Percentiles rank a stretch among this genome's conserved stretches.
These are phyloP conservation scores for Mycena metata DNA, from an alignment of 768 basidiomycete genomes.

Conservation along the genomic window DNA sequence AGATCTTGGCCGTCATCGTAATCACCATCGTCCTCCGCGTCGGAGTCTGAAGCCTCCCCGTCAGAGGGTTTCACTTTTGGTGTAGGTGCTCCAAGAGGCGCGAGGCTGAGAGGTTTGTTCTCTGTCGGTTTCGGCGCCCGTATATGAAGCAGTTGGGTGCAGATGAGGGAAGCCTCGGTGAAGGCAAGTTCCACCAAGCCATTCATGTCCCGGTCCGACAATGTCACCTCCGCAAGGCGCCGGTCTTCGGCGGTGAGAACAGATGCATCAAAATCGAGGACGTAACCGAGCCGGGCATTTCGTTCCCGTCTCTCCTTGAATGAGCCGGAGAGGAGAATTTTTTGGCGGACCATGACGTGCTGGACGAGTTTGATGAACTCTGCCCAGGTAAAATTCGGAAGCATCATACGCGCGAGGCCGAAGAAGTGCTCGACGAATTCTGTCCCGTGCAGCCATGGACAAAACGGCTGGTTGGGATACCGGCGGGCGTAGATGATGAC, in stretches of 20 bases:
- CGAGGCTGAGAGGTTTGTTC: conserved; percentile 4
- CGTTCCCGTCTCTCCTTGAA: conserved; percentile 36
- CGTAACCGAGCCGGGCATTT: conserved; percentile 36
- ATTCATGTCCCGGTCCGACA: conserved; percentile 14
- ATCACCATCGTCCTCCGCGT: neutral
- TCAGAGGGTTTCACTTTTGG: neutral
- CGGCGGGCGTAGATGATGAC: conserved; percentile 34
- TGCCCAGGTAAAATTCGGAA: conserved; percentile 45
- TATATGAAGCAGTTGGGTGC: conserved; percentile 36
- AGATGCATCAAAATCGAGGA: conserved; percentile 36
- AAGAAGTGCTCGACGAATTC: conserved; percentile 48
- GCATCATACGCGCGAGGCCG: conserved; percentile 40
- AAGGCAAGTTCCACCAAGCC: conserved; percentile 23
- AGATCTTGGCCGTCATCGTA: neutral
- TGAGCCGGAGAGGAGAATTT: conserved; percentile 42
- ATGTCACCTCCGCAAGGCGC: neutral
- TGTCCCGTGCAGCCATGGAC: conserved; percentile 42
- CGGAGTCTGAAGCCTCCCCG: neutral
- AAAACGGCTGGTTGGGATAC: conserved; percentile 43
- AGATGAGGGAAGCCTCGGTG: conserved; percentile 31
- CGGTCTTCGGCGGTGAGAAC: conserved; percentile 17
- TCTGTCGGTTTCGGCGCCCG: conserved; percentile 1
- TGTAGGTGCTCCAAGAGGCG: conserved; percentile 10
- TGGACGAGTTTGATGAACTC: conserved; percentile 44
- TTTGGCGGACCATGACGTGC: conserved; percentile 44